Evolutionary conservation across 306 rosid genomes (phyloP), one percentile per base, ranked within the genome.

Genomic region (Vigna trinervia): DNA sequence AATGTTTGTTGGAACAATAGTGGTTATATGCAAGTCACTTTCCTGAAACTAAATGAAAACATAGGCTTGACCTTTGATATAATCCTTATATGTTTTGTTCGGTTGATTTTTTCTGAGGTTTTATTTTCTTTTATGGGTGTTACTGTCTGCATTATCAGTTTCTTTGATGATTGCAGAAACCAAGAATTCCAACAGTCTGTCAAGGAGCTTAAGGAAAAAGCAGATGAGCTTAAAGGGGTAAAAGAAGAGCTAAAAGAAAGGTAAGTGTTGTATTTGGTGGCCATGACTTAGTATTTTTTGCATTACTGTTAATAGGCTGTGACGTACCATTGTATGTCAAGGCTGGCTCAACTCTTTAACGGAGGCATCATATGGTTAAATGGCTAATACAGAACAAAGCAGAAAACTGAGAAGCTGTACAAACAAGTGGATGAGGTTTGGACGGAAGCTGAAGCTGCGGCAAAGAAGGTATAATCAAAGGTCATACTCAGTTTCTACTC

Each of bases 301-400:
- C 50, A 12, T 70, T 59, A 71, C 76, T 84, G 66, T 86, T 73
- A 76, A 71, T 84, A 84, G 92, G 96, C 91, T 89, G 92, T 88
- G 98, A 88, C 96, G 88, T 95, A 92, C 98, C 67, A 58, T 87
- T 90, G 93, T 95, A 92, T 94, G 98, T 94, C 97, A 90, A 94
- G 92, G 94, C 97, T 90, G 87, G 89, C 65, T 78, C 81, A 85
- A 85, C 82, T 80, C 91, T 86, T 87, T 83, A 86, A 79, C 82
- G 97, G 89, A 80, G 92, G 87, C 78, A 92, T 95, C 90, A 92
- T 90, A 90, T 81, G 90, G 88, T 92, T 91, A 91, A 90, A 83
- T 92, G 89, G 81, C 84, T 75, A 87, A 92, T 92, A 97, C 99
- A 95, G 99, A 89, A 92, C 99, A 65, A 95, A 91, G 94, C 93